Evolutionary conservation across 805 yeast genomes (phyloP).

Genomic region (Sungouiella thailandica): DNA sequence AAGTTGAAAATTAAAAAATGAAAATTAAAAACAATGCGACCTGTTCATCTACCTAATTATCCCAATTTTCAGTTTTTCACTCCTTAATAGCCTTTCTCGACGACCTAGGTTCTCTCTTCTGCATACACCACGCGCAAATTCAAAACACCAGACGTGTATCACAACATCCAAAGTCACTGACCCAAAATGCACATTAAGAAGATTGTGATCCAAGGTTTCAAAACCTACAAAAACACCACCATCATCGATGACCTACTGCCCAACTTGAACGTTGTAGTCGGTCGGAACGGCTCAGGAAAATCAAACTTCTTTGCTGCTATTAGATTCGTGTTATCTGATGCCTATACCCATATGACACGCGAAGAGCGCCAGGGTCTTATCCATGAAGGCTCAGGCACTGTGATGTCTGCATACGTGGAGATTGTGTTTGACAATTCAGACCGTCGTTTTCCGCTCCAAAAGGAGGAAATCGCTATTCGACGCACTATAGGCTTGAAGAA

Average conservation of each 20-base stretch:
- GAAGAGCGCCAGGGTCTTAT: constrained; percentile 84
- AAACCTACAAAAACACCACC: constrained; percentile 84
- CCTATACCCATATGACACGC: constrained; percentile 74
- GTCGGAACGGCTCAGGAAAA: constrained; percentile 92
- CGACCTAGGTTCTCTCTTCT: too few relatives aligned
- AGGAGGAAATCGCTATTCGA: constrained; percentile 66
- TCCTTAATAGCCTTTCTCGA: too few relatives aligned
- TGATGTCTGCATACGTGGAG: constrained; percentile 91
- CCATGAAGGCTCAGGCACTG: constrained; percentile 87
- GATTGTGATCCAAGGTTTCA: constrained; percentile 86
- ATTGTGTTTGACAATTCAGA: constrained; percentile 79
- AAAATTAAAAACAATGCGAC: too few relatives aligned
- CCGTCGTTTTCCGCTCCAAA: constrained; percentile 64
- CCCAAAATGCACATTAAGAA: constrained; percentile 40
- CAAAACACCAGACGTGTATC: too few relatives aligned
- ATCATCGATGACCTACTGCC: constrained; percentile 74
- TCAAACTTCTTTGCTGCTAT: constrained; percentile 94
- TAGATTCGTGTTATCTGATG: constrained; percentile 86
- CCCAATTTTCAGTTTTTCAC: too few relatives aligned
- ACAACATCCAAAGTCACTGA: too few relatives aligned
- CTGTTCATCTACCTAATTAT: too few relatives aligned
- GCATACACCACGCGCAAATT: too few relatives aligned
- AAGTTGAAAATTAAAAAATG: too few relatives aligned
- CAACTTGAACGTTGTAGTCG: constrained; percentile 75
- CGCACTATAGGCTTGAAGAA: constrained; percentile 92